Base-by-base conservation (phyloP, 169 alveolate genomes). In the Eimeria praecox region DNA sequence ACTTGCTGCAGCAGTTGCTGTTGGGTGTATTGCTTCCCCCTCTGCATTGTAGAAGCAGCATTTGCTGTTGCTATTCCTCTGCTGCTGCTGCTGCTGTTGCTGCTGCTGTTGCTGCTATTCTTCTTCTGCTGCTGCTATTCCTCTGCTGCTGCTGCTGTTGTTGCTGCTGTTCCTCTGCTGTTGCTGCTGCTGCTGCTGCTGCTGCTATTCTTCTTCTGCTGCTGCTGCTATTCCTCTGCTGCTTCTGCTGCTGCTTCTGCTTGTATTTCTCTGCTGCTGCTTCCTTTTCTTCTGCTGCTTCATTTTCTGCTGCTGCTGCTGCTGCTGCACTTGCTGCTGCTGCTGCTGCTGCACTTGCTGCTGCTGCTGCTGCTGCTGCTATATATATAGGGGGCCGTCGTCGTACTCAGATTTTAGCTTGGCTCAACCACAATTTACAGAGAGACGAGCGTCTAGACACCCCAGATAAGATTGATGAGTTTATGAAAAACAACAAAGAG, bases 401-500 rank as follows among this genome's bases (percentile, higher is more conserved):
- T 24, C 56, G 95, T 71, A 85, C 95, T 2, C 91, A 91, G 71
- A 91, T 91, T 0, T 42, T 91, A 40, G 46, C 52, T 3, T 91
- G 95, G 95, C 91, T 91, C 27, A 85, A 91, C 52, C 83, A 77
- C 78, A 75, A 59, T 52, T 49, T 91, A 54, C 49, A 77, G 69
- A 12, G 91, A 22, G 95, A 78, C 22, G 71, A 82, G 8, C 71
- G 66, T 10, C 71, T 82, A 35, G 90, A 82, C 38, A 82, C 40
- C 44, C 24, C 49, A 3, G n/a, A 38, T 27, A 69, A 82, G 12
- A 20, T 82, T 16, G 71, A 82, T 18, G 71, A 82, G 30, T 82
- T 82, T 49, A 82, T 82, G 90, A 44, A 71, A 30, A 82, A 82
- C 42, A n/a, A 44, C 0, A 49, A 18, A 33, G 91, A 54, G 16